Evolutionary conservation across 352 stramenopile species (phyloP).

Genomic region (Plasmopara halstedii): DNA sequence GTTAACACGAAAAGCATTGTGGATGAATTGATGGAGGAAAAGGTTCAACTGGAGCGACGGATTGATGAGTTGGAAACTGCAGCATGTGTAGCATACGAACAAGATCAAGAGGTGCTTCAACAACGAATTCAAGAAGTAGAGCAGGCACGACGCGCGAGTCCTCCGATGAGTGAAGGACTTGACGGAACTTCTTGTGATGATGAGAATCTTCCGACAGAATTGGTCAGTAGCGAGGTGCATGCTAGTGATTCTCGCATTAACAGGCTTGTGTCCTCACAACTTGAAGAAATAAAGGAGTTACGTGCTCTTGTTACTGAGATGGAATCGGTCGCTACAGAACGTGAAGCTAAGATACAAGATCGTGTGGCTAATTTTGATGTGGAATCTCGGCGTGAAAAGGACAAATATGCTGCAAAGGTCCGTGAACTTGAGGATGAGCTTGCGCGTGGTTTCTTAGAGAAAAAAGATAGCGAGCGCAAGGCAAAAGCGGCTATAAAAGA

Average conservation of each 20-base stretch:
- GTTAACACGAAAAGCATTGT: slow-evolving; percentile 4
- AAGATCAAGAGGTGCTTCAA: slow-evolving; percentile 23
- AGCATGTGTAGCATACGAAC: slow-evolving; percentile 16
- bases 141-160: slow-evolving; percentile 14
- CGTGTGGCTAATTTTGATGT: slow-evolving; percentile 18
- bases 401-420: slow-evolving; percentile 34
- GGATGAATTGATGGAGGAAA: slow-evolving; percentile 11
- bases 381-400: slow-evolving; percentile 19
- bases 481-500: slow-evolving; percentile 47
- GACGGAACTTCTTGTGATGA: background rate
- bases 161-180: slow-evolving; percentile 1
- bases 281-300: slow-evolving; percentile 28
- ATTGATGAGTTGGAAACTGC: slow-evolving; percentile 24
- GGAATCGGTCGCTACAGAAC: slow-evolving; percentile 23
- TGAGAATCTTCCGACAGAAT: background rate
- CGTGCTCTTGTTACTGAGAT: slow-evolving; percentile 29
- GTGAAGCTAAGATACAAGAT: slow-evolving; percentile 26
- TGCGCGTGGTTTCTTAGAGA: slow-evolving; percentile 42
- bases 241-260: slow-evolving; percentile 15
- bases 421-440: slow-evolving; percentile 47
- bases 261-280: slow-evolving; percentile 19
- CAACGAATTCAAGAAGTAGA: slow-evolving; percentile 26
- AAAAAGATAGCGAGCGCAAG: slow-evolving; percentile 40
- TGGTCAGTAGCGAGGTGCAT: slow-evolving; percentile 9
- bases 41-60: slow-evolving; percentile 7